These are phyloP conservation scores for Hepatocystis sp. DNA, from an alignment of 169 alveolate species.

Conservation along the genomic window DNA sequence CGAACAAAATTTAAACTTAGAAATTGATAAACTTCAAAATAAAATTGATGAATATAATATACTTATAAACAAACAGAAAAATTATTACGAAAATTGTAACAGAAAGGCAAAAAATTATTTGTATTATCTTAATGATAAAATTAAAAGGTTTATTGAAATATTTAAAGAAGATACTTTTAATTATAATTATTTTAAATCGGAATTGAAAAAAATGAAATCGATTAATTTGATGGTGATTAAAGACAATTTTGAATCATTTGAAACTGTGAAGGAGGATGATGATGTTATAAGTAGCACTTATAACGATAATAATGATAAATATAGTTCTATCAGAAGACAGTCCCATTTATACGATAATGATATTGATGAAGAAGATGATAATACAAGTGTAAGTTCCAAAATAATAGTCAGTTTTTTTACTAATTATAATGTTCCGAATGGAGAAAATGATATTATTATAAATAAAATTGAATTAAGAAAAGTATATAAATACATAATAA, in stretches of 20 bases:
- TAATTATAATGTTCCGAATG: not conserved
- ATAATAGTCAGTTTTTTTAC: constrained; percentile 40
- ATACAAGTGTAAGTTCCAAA: constrained; percentile 29
- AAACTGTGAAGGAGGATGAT: not conserved
- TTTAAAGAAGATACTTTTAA: constrained; percentile 48
- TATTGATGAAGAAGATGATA: no score
- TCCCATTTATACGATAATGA: no score
- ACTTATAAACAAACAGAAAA: constrained; percentile 13
- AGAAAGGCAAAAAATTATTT: constrained; percentile 48
- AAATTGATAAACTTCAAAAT: constrained; percentile 42
- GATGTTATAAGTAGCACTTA: constrained; percentile 1
- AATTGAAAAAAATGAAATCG: constrained; percentile 46
- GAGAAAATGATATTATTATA: constrained; percentile 26
- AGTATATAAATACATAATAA: constrained; percentile 40
- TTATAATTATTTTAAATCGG: constrained; percentile 51
- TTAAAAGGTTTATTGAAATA: constrained; percentile 56
- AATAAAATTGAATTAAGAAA: constrained; percentile 21
- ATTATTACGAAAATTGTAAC: constrained; percentile 18
- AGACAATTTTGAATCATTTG: constrained; percentile 18
- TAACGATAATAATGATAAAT: not conserved
- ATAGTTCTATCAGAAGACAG: no score
- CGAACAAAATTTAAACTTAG: constrained; percentile 36
- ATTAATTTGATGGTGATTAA: constrained; percentile 59
- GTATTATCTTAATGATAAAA: constrained; percentile 60
- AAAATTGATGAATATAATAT: constrained; percentile 42